Percentiles rank a stretch among this genome's conserved stretches.
These are phyloP conservation scores for Ganoderma leucocontextum DNA, from an alignment of 1,284 basidiomycete genomes.

Conservation along the genomic window DNA sequence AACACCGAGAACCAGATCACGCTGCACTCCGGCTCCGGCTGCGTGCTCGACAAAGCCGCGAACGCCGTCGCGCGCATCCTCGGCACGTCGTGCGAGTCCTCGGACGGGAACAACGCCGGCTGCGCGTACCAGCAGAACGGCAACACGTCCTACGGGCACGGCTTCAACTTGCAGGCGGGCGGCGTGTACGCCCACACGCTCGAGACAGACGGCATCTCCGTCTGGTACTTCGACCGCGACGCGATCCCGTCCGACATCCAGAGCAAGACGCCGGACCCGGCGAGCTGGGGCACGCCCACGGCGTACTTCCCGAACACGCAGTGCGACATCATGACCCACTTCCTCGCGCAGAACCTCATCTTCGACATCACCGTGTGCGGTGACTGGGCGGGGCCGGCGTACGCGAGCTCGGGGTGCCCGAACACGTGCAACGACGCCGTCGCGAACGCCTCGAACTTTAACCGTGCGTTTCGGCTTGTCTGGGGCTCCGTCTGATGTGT, in stretches of 20 bases:
- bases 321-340: conserved; percentile 71
- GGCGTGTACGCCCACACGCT: conserved; percentile 83
- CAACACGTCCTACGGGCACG: conserved; percentile 67
- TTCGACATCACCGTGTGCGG: conserved; percentile 78
- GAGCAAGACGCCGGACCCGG: conserved; percentile 62
- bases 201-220: conserved; percentile 70
- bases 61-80: conserved; percentile 43
- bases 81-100: conserved; percentile 57
- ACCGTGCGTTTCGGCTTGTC: conserved; percentile 48
- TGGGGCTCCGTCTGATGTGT: neutral
- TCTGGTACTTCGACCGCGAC: conserved; percentile 80
- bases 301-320: conserved; percentile 69
- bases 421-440: conserved; percentile 76
- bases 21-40: conserved; percentile 66
- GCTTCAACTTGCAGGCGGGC: conserved; percentile 73
- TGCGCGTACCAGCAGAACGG: conserved; percentile 70
- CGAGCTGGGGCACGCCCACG: conserved; percentile 70
- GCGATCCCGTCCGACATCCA: conserved; percentile 78
- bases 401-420: conserved; percentile 64
- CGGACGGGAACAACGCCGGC: conserved; percentile 62
- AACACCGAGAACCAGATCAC: conserved; percentile 71
- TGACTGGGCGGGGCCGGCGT: conserved; percentile 71
- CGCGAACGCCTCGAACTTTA: conserved; percentile 69
- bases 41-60: conserved; percentile 53
- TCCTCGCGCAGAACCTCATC: conserved; percentile 63